phyloP scores from a whole-genome alignment of 306 rosid species.

The Hylodesmum podocarpum region DNA sequence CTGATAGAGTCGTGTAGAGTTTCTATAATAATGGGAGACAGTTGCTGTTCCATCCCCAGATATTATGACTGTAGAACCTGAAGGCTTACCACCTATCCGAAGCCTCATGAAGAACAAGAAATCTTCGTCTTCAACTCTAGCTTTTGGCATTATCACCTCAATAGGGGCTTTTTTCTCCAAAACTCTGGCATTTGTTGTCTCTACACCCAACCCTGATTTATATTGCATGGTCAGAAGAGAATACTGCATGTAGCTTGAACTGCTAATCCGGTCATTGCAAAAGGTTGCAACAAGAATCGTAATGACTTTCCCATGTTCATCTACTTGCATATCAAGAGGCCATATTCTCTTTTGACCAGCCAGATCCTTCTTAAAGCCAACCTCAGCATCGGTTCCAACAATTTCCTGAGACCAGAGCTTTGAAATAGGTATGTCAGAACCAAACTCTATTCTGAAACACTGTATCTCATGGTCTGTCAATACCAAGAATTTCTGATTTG shows the following conservation, averaged over 20 bases:
- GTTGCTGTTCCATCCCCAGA: conserved; percentile 96
- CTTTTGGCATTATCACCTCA: conserved; percentile 94
- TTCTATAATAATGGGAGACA: conserved; percentile 77
- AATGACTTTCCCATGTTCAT: conserved; percentile 67
- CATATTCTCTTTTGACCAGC: conserved; percentile 96
- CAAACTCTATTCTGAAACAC: conserved; percentile 61
- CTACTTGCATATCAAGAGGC: conserved; percentile 90
- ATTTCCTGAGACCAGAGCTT: conserved; percentile 89
- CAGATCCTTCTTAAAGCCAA: conserved; percentile 85
- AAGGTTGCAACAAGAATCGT: conserved; percentile 85
- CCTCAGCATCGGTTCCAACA: conserved; percentile 80
- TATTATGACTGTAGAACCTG: conserved; percentile 83
- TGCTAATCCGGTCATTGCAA: conserved; percentile 81
- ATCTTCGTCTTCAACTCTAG: conserved; percentile 80
- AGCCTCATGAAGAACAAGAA: conserved; percentile 93
- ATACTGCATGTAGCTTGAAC: conserved; percentile 95
- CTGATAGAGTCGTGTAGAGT: conserved; percentile 73
- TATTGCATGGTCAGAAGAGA: conserved; percentile 91
- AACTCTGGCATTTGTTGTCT: conserved; percentile 50
- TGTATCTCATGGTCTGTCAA: conserved; percentile 82
- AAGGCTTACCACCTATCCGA: conserved; percentile 86
- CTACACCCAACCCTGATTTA: conserved; percentile 57
- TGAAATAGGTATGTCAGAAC: conserved; percentile 53
- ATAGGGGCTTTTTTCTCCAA: conserved; percentile 87
- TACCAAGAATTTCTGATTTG: conserved; percentile 56